Base-by-base conservation (phyloP, 768 basidiomycete species). In the Pleurotus tuoliensis region DNA sequence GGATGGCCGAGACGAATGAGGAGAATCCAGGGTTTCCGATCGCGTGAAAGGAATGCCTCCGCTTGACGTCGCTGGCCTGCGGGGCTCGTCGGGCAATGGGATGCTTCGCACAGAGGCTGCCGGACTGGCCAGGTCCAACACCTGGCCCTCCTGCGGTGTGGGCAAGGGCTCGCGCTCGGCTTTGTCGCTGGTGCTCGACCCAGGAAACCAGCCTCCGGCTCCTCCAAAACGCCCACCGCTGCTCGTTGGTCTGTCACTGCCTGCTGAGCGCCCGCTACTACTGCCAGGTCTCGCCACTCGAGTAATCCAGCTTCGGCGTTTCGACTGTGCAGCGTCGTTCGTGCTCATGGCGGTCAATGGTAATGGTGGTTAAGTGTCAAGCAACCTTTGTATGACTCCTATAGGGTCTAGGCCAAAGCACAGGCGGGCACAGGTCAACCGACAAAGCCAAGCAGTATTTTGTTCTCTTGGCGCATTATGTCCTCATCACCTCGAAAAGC, bases 271-370 rank as follows among this genome's bases (percentile, higher is more conserved):
- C 47, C 67, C 65, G 15, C 62, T 56, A 46, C 67, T 70, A 60
- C 68, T 70, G 43, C 68, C 64, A 6, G 73, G 68, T 40, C 73
- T 61, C 16, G 73, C 68, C 60, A 72, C 73, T 22, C 56, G 51
- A 22, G 71, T 59, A 41, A 71, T 62, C 75, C 77, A 77, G 47
- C 63, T 64, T 45, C 73, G 70, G 61, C 63, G 70, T 58, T 72
- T 69, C 38, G 51, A 9, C 16, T 63, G 54, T 16, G 51, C 49
- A 15, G 58, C 40, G 20, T 61, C 62, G 50, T 64, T 56, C 59
- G 64, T 64, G 58, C 56, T 64, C 66, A 64, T 66, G 57, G 56
- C 30, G 59, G 50, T 38, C 41, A 18, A 34, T 34, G 51, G 41
- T 53, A 37, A 12, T 52, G 34, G 39, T 53, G 51, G 51, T 53